Evolutionary conservation across 441 rosid species (phyloP).

Genomic region (Oxalis stricta): DNA sequence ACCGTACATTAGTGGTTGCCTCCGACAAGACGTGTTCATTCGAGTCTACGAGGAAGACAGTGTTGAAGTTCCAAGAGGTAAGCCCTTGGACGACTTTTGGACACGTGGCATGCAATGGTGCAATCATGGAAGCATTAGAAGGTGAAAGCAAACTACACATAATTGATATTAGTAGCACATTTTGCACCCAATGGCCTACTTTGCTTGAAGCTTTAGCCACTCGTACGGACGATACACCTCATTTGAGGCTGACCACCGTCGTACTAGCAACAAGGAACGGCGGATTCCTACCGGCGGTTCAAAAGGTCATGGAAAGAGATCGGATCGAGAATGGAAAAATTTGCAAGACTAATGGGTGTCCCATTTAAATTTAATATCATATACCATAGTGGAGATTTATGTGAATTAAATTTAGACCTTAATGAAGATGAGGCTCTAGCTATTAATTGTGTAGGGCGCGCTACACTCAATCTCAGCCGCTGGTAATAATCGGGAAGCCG

Average conservation of each 20-base stretch:
- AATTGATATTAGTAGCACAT: conserved; percentile 69
- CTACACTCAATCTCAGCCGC: conserved; percentile 40
- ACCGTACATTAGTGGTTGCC: conserved; percentile 39
- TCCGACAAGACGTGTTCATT: conserved; percentile 61
- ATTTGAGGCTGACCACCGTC: conserved; percentile 51
- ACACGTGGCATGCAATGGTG: conserved; percentile 82
- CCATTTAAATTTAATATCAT: conserved; percentile 81
- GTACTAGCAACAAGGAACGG: conserved; percentile 24
- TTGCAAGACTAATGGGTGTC: conserved; percentile 91
- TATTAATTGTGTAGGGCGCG: conserved; percentile 52
- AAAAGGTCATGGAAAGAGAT: conserved; percentile 81
- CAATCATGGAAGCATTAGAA: conserved; percentile 79
- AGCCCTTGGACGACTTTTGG: conserved; percentile 94
- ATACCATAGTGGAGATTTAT: conserved; percentile 57
- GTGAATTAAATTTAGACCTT: conserved; percentile 44
- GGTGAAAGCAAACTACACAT: conserved; percentile 71
- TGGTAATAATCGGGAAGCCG: conserved; percentile 35
- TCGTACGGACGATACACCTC: conserved; percentile 73
- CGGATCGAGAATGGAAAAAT: conserved; percentile 71
- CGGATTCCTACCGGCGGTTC: conserved; percentile 17
- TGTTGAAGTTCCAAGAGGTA: conserved; percentile 81
- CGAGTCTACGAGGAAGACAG: conserved; percentile 63
- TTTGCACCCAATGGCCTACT: conserved; percentile 97
- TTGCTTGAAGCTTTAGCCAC: conserved; percentile 87
- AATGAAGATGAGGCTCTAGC: conserved; percentile 66